Evolutionary conservation across 768 basidiomycete species (phyloP), one percentile per base, ranked within the genome.

Genomic region (Mycena amicta): DNA sequence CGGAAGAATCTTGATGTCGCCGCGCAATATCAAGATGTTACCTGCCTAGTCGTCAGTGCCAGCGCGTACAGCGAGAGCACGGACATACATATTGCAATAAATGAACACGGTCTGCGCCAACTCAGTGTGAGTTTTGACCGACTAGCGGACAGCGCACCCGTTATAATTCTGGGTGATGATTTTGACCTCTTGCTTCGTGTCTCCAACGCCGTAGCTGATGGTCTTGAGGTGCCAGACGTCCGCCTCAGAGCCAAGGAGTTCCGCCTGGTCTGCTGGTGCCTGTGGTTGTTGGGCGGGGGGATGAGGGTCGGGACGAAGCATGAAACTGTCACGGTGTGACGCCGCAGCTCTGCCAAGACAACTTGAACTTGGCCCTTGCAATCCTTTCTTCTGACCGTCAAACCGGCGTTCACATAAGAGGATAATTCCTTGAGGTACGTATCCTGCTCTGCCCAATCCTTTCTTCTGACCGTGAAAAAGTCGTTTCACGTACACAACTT

Each of bases 21-120:
- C 89, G n/a, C 93, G 84, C 2, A 97, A 78, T 59, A 96, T 87
- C 28, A 96, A 82, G 51, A 95, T 91, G 69, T 97, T 97, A 74
- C 92, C 92, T 90, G 68, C 28, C 45, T 51, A 51, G 64, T 54
- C 27, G 50, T 62, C 30, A 60, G 49, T 39, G 45, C 50, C 33
- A 30, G 54, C 30, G 27, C 22, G 50, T n/a, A 52, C 53, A 30
- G 16, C 27, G 18, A 49, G 22, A 33, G 47, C 22, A 47, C n/a
- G 31, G 5, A 70, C 82, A 65, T 67, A 91, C 92, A 94, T 57
- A 94, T 90, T 26, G 93, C 93, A 65, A 95, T 92, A 63, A 95
- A 90, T 0, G 92, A 93, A 68, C 93, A 95, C 8, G 93, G 93
- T 8, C 93, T 95, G 68, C 18, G 45, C n/a, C n/a, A 28, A 27